These are phyloP conservation scores for Wickerhamomyces alni DNA, from an alignment of 805 yeast species.

Conservation along the genomic window DNA sequence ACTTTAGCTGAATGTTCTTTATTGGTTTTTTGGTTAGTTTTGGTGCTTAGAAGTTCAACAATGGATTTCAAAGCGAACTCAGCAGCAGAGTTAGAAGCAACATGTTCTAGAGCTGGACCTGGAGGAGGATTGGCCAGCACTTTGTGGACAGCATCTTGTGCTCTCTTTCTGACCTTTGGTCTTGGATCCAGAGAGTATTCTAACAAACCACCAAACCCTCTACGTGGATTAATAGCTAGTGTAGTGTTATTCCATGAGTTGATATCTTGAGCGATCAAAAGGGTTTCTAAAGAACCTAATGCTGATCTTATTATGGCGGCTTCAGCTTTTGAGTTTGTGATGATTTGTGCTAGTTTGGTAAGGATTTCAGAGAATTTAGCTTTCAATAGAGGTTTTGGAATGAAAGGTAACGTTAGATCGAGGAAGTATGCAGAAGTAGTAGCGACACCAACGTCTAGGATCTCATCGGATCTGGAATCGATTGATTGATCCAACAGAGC, in stretches of 20 bases:
- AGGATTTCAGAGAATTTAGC: conserved; percentile 74
- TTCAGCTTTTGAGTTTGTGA: conserved; percentile 61
- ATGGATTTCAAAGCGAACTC: conserved; percentile 59
- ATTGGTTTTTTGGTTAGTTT: conserved; percentile 29
- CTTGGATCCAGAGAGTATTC: conserved; percentile 80
- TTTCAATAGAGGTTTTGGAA: conserved; percentile 63
- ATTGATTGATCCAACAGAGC: conserved; percentile 73
- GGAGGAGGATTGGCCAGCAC: conserved; percentile 63
- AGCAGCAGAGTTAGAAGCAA: conserved; percentile 66
- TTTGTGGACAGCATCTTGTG: conserved; percentile 76
- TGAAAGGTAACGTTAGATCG: conserved; percentile 70
- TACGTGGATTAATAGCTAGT: conserved; percentile 55
- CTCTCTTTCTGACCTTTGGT: conserved; percentile 94
- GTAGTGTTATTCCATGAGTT: conserved; percentile 64
- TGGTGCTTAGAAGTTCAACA: conserved; percentile 34
- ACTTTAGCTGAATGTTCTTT: conserved; percentile 51
- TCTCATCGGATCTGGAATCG: conserved; percentile 40
- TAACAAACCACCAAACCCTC: conserved; percentile 74
- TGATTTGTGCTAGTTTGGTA: conserved; percentile 72
- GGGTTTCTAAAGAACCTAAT: conserved; percentile 76
- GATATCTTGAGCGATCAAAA: conserved; percentile 74
- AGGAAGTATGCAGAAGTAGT: conserved; percentile 74
- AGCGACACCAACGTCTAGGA: conserved; percentile 58
- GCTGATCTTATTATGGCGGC: conserved; percentile 81
- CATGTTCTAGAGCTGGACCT: conserved; percentile 73